phyloP scores from a whole-genome alignment of 768 basidiomycete species.

The Guyanaporus albipodus region DNA sequence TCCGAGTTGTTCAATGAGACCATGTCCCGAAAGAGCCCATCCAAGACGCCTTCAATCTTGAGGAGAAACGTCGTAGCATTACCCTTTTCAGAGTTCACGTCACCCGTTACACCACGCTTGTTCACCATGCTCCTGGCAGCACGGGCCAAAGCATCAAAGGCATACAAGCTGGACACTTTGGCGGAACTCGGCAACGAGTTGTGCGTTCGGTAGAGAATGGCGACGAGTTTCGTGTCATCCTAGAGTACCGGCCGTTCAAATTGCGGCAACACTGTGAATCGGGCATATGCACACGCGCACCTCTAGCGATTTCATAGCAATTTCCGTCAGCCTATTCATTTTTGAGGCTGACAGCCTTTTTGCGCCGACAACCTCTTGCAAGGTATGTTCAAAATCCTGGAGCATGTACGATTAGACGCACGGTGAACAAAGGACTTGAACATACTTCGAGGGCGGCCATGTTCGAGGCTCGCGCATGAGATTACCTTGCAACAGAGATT shows the following conservation, averaged over 20 bases:
- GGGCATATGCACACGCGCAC: constrained; percentile 43
- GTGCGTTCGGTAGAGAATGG: constrained; percentile 85
- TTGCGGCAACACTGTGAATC: not conserved
- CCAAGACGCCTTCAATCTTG: constrained; percentile 88
- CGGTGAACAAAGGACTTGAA: not conserved
- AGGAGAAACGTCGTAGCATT: constrained; percentile 80
- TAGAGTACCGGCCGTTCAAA: constrained; percentile 29
- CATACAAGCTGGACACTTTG: constrained; percentile 88
- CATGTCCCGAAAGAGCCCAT: constrained; percentile 88
- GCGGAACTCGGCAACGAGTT: constrained; percentile 62
- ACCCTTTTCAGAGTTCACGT: constrained; percentile 53
- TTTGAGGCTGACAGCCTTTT: constrained; percentile 86
- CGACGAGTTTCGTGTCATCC: constrained; percentile 85
- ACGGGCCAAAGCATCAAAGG: constrained; percentile 89
- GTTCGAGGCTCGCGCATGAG: constrained; percentile 19
- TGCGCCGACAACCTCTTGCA: constrained; percentile 78
- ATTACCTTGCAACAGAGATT: constrained; percentile 8
- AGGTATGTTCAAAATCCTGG: constrained; percentile 75
- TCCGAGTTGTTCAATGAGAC: constrained; percentile 58
- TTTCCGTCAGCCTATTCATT: constrained; percentile 72
- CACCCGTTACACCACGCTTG: constrained; percentile 59
- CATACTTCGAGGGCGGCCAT: constrained; percentile 45
- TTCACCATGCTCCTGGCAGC: constrained; percentile 66
- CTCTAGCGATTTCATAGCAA: constrained; percentile 73
- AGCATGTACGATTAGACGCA: constrained; percentile 7